Conservation (phyloP, 352 stramenopile genomes). For the Phytophthora multivora region DNA sequence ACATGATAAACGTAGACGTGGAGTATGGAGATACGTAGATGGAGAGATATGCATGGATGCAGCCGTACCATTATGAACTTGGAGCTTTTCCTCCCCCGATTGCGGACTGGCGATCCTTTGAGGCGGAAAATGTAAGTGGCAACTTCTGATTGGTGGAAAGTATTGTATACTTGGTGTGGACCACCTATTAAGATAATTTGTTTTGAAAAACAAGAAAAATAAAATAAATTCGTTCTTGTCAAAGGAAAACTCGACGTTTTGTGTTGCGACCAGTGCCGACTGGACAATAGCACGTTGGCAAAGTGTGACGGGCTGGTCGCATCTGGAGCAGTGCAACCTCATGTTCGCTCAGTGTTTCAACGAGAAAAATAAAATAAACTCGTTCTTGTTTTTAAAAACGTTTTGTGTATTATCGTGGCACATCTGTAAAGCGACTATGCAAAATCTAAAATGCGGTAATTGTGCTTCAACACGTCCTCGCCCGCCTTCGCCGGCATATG, state of each 20-base stretch:
- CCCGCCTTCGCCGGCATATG: neutral
- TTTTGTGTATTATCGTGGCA: too few species aligned
- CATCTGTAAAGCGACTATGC: neutral
- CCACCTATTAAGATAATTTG: neutral
- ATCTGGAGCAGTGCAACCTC: conserved; percentile 79
- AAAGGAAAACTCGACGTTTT: neutral
- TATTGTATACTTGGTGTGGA: neutral
- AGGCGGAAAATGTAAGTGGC: conserved; percentile 9
- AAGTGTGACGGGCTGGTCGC: conserved; percentile 72
- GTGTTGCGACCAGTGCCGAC: too few species aligned
- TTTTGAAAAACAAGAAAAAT: too few species aligned
- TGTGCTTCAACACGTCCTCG: neutral
- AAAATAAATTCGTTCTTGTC: too few species aligned
- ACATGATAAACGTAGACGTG: neutral
- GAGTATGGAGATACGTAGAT: neutral
- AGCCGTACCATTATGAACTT: conserved; percentile 15
- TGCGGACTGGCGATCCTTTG: conserved; percentile 5
- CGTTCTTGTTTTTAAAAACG: too few species aligned
- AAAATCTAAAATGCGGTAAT: neutral
- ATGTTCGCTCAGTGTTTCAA: conserved; percentile 85
- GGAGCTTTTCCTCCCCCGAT: conserved; percentile 1
- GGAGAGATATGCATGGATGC: neutral
- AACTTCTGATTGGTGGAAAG: conserved; percentile 10
- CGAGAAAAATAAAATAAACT: too few species aligned
- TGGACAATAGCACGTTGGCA: conserved; percentile 70